Evolutionary conservation across 371 early-diverging fungal species (phyloP), one percentile per base, ranked within the genome.

Genomic region (Chytridium lagenaria): DNA sequence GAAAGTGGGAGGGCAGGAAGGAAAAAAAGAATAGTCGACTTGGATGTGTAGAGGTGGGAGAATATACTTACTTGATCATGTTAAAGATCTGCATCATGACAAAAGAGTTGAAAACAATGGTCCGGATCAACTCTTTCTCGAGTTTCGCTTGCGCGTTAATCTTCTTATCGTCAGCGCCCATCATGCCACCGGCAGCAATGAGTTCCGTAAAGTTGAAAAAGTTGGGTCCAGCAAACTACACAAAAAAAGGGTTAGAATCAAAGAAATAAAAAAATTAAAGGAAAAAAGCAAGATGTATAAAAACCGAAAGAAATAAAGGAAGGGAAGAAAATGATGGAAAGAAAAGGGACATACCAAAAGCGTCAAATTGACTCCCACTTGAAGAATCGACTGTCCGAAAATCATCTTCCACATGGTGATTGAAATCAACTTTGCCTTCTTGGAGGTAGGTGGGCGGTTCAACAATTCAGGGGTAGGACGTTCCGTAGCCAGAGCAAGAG

Each of bases 1-100:
- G 66, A n/a, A n/a, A n/a, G n/a, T n/a, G n/a, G n/a, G n/a, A n/a
- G n/a, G n/a, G 34, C 30, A 55, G 23, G 22, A 10, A 23, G 7
- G 7, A 55, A 23, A 26, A 30, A 55, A 7, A 19, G 19, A 19
- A 19, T 44, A 7, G 19, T 44, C 44, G 15, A 36, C 31, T 50
- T 16, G 63, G 39, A n/a, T n/a, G n/a, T n/a, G n/a, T n/a, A n/a
- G 39, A 23, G 40, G 19, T 50, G 33, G 31, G 23, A 5, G 15
- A 28, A 61, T 23, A 51, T 36, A 68, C 76, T 59, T 40, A 76
- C 67, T 76, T 88, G 78, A 89, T 76, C 71, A 82, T 91, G 81
- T 96, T 97, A 79, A 98, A 96, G n/a, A 98, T 82, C 84, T 98
- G 98, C 50, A 96, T 80, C 78, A 96, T 93, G 55, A 98, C 94